Conservation (phyloP, 2,329 filamentous ascomycete species). For the Herpotrichia juniperi region DNA sequence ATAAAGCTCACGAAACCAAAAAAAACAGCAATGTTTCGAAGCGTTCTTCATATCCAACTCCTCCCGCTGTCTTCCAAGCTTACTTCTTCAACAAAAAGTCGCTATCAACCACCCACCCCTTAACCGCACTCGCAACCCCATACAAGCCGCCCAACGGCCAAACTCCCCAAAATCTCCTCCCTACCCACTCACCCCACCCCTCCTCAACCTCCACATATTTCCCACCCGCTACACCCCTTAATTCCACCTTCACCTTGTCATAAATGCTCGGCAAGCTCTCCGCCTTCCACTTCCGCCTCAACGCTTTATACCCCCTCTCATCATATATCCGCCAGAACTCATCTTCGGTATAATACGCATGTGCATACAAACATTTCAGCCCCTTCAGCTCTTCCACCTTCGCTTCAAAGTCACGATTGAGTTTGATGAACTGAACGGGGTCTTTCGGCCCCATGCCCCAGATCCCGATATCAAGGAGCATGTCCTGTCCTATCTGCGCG, state of each 20-base stretch:
- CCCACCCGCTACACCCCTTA: constrained; percentile 39
- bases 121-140: constrained; percentile 45
- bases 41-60: no score
- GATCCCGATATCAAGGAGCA: constrained; percentile 49
- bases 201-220: constrained; percentile 5
- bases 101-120: constrained; percentile 36
- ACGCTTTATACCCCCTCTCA: constrained; percentile 62
- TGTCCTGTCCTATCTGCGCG: constrained; percentile 32
- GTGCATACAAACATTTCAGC: constrained; percentile 84
- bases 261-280: constrained; percentile 67
- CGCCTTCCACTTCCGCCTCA: constrained; percentile 68
- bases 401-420: constrained; percentile 72
- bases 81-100: constrained; percentile 40
- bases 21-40: no score
- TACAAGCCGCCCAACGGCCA: constrained; percentile 49
- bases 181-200: constrained; percentile 36
- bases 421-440: constrained; percentile 62
- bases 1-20: no score
- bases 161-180: constrained; percentile 34
- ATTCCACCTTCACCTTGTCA: constrained; percentile 65
- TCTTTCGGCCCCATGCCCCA: constrained; percentile 68
- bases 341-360: constrained; percentile 75
- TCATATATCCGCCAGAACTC: constrained; percentile 71
- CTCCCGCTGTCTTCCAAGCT: not conserved
- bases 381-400: constrained; percentile 72